Evolutionary conservation across 1,284 basidiomycete genomes (phyloP), one percentile per base, ranked within the genome.

Genomic region (Rhodotorula sp.): DNA sequence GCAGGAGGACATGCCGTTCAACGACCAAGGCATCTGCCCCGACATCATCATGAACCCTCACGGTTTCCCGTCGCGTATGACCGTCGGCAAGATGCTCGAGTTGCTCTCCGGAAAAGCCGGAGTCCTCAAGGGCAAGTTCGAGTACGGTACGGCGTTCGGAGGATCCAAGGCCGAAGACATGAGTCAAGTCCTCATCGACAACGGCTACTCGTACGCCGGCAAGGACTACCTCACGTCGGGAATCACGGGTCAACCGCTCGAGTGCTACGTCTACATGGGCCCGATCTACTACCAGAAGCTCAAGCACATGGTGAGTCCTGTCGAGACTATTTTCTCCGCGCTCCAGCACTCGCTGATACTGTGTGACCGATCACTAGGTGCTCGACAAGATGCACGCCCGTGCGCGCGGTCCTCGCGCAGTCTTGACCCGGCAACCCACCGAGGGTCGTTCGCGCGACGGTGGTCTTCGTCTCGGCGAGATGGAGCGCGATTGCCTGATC

Each of bases 1-100:
- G 77, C 97, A 99, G 80, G 93, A 94, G 78, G 97, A 99, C 82
- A 91, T 99, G 93, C 97, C 97, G 6, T 99, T 99, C 85, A 97
- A 95, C 79, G 95, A 99, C 83, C 89, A 92, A 79, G 97, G 97
- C 45, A 95, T 98, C 77, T 90, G 87, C 79, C 66, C 83, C 88
- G 97, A 99, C 82, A 93, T 95, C 28, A 98, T 99, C 84, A 99
- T 99, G 95, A 99, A 99, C 81, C 97, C 97, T 5, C 97, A 99
- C 82, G 97, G 97, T 79, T 99, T 99, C 86, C 97, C 97, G 2
- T 97, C 93, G 68, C 93, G 97, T 66, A 99, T 99, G 95, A 98
- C 97, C 48, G 97, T 99, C 54, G 97, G 97, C 60, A 99, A 99
- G 84, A 99, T 99, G 97, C 97, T 99, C 69, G 97, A 99, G 82